Conservation (phyloP, 2,329 filamentous ascomycete genomes). For the Neocatenulostroma microsporum region DNA sequence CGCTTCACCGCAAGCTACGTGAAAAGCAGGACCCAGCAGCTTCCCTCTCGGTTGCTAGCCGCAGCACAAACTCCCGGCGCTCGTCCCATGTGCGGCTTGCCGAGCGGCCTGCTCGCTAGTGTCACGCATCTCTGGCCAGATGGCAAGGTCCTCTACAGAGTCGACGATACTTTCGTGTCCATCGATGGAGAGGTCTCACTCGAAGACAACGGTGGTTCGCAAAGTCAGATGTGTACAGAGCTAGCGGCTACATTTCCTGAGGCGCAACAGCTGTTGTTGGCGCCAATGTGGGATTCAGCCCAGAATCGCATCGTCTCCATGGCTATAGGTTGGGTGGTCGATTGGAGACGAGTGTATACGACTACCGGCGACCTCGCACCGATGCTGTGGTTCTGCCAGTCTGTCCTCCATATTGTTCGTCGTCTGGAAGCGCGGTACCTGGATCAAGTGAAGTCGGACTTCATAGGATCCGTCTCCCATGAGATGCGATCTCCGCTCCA, state of each 20-base stretch:
- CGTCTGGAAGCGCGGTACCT: conserved; percentile 43
- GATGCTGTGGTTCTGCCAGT: conserved; percentile 42
- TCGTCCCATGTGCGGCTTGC: too few species aligned
- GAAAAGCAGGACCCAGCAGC: too few species aligned
- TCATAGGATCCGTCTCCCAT: conserved; percentile 36
- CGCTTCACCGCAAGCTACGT: too few species aligned
- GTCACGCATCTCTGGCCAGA: too few species aligned
- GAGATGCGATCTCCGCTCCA: conserved; percentile 26
- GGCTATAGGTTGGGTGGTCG: background rate
- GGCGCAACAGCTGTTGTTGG: conserved; percentile 7
- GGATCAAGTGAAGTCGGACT: conserved; percentile 28
- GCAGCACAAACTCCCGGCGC: too few species aligned
- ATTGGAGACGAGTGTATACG: background rate
- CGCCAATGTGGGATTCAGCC: conserved; percentile 4
- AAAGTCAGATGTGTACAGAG: too few species aligned
- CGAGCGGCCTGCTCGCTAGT: too few species aligned
- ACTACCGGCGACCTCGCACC: background rate
- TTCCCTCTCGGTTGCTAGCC: too few species aligned
- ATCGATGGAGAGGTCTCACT: too few species aligned
- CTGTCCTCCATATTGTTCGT: conserved; percentile 50
- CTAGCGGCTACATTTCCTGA: conserved; percentile 5
- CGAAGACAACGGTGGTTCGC: too few species aligned
- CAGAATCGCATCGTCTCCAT: conserved; percentile 1
- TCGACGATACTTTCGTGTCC: too few species aligned
- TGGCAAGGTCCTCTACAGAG: too few species aligned